Evolutionary conservation across 352 stramenopile genomes (phyloP).

Genomic region (Pseudoperonospora humuli): DNA sequence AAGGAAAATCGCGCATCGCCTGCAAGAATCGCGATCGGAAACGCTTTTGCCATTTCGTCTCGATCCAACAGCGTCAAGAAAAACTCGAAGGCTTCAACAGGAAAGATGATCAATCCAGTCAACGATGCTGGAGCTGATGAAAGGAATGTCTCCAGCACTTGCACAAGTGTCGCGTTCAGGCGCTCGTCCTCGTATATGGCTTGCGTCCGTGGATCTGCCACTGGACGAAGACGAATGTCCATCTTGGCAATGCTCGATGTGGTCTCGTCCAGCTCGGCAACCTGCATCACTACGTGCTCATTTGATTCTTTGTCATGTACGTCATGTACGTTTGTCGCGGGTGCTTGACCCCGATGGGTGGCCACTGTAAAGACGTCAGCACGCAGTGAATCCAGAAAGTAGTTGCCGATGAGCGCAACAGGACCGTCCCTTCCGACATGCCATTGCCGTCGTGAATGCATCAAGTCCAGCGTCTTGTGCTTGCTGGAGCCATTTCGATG

Average conservation of each 20-base stretch:
- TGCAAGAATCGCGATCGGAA: conserved; percentile 30
- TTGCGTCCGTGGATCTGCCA: conserved; percentile 14
- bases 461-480: conserved; percentile 27
- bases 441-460: conserved; percentile 25
- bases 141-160: conserved; percentile 23
- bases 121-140: conserved; percentile 2
- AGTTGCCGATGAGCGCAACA: conserved; percentile 75
- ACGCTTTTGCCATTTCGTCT: conserved; percentile 1
- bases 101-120: conserved; percentile 60
- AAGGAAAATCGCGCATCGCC: conserved; percentile 65
- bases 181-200: conserved; percentile 31
- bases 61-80: conserved; percentile 27
- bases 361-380: conserved; percentile 57
- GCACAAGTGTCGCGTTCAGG: conserved; percentile 34
- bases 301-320: neutral
- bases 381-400: conserved; percentile 73
- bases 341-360: neutral
- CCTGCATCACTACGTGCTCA: conserved; percentile 19
- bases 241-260: conserved; percentile 46
- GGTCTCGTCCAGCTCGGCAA: conserved; percentile 32
- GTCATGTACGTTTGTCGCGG: neutral
- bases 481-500: conserved; percentile 2
- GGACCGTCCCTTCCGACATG: conserved; percentile 38
- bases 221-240: conserved; percentile 28
- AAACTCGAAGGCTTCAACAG: conserved; percentile 54